Evolutionary conservation across 73 alveolate genomes (phyloP), one percentile per base, ranked within the genome.

Genomic region (Symbiodinium natans): DNA sequence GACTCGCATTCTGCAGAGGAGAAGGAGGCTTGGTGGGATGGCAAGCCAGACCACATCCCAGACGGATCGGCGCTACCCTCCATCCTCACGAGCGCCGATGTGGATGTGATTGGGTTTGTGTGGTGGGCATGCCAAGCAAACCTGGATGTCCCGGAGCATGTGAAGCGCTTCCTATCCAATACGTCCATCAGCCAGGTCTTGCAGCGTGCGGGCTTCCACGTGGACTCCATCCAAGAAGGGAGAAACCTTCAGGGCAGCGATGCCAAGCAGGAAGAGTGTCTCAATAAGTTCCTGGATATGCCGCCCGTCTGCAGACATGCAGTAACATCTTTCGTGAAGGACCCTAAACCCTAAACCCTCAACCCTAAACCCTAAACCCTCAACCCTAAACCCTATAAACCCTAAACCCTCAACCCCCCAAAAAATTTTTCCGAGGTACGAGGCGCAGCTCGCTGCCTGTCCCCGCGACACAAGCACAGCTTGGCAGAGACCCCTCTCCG

Each of bases 111-210:
- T 39, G 90, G 68, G 0, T 82, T 82, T 29, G 39, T 82, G 71
- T 82, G 90, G 38, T 82, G 90, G 90, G 90, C 90, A 82, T 82
- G 90, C 39, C 90, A 82, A 82, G 89, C 40, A 19, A 23, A 21
- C 31, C 38, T 21, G 11, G 90, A 33, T n/a, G 90, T 29, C 63
- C 68, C 68, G 15, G 90, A 82, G 34, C 43, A 41, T 36, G 68
- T 41, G 63, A 39, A 29, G 41, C 41, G 43, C 68, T 38, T 82
- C 39, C 1, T 21, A 36, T 34, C 41, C 23, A 52, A 82, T 17
- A 31, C 73, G 23, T 82, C 90, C 2, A 34, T 82, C 36, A 33
- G 36, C n/a, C 41, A 82, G 36, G 68, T 82, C n/a, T 38, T 82
- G 68, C 8, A 17, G 90, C 15, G 68, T 39, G 36, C 68, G 19